These are phyloP conservation scores for Boletus insuetus DNA, from an alignment of 768 basidiomycete species.

Conservation along the genomic window DNA sequence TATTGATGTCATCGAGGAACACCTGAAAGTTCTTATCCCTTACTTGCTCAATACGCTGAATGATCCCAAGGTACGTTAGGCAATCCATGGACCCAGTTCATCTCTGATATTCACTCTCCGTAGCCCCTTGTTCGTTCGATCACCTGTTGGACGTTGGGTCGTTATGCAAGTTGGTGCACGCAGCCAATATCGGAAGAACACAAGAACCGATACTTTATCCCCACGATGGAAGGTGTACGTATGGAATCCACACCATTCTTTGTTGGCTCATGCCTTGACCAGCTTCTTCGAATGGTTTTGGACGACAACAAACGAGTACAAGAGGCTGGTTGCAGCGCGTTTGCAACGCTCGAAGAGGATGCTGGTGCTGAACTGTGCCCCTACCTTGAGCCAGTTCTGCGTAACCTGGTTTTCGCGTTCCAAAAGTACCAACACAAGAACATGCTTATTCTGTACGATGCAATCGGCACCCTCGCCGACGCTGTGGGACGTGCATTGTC, in stretches of 20 bases:
- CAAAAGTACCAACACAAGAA: constrained; percentile 99
- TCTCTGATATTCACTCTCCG: constrained; percentile 4
- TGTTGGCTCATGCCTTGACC: constrained; percentile 1
- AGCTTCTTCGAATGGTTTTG: constrained; percentile 96
- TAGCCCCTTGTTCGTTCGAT: constrained; percentile 97
- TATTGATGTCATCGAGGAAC: constrained; percentile 92
- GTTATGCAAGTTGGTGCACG: constrained; percentile 98
- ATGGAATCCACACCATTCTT: neutral
- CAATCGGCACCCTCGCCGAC: constrained; percentile 97
- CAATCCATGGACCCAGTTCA: neutral
- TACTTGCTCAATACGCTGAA: constrained; percentile 89
- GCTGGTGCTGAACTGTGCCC: constrained; percentile 88
- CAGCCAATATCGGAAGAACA: constrained; percentile 81
- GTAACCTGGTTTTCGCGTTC: constrained; percentile 94
- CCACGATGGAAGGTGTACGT: constrained; percentile 96
- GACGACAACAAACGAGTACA: constrained; percentile 99
- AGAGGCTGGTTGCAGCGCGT: constrained; percentile 98
- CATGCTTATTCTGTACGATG: constrained; percentile 96
- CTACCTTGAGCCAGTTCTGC: constrained; percentile 91
- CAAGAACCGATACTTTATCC: constrained; percentile 88
- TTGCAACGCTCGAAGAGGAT: constrained; percentile 98
- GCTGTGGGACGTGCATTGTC: constrained; percentile 88
- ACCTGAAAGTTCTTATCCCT: constrained; percentile 89
- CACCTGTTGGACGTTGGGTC: constrained; percentile 98
- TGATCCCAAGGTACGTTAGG: constrained; percentile 75